Evolutionary conservation across 202 grass and related monocot genomes (phyloP).

Genomic region (Thinopyrum obtusiflorum): DNA sequence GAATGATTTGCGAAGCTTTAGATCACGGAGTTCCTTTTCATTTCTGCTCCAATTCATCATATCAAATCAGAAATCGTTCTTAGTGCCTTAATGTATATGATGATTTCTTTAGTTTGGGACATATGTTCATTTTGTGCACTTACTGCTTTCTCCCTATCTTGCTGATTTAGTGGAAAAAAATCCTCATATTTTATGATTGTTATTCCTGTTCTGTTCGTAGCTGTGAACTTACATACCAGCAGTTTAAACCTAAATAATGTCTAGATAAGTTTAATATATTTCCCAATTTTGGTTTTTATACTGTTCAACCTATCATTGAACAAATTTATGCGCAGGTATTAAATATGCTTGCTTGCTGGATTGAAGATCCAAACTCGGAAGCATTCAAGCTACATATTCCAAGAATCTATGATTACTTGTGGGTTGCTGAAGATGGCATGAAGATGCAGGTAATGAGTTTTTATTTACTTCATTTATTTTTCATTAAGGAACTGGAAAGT

Average conservation of each 20-base stretch:
- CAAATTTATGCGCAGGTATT: slow-evolving; percentile 53
- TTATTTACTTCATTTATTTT: slow-evolving; percentile 12
- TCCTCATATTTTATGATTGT: slow-evolving; percentile 4
- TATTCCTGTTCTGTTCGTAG: not conserved
- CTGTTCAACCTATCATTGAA: slow-evolving; percentile 10
- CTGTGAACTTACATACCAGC: not conserved
- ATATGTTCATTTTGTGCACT: not conserved
- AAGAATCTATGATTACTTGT: slow-evolving; percentile 78
- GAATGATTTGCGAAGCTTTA: not conserved
- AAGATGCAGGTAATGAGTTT: slow-evolving; percentile 82
- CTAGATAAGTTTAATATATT: slow-evolving; percentile 17
- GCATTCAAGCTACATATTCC: slow-evolving; percentile 92
- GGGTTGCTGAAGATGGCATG: slow-evolving; percentile 99
- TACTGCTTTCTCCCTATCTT: not conserved
- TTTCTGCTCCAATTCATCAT: slow-evolving; percentile 1
- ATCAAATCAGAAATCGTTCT: not conserved
- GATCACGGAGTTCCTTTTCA: too few species aligned
- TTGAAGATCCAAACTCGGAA: slow-evolving; percentile 92
- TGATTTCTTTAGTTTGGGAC: not conserved
- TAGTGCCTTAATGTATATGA: slow-evolving; percentile 15
- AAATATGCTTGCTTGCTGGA: slow-evolving; percentile 98
- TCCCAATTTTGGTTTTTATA: not conserved
- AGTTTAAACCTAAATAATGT: not conserved
- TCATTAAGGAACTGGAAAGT: slow-evolving; percentile 22
- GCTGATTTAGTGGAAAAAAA: slow-evolving; percentile 1